phyloP scores from a whole-genome alignment of 2,329 filamentous ascomycete genomes.

The Zarea fungicola region DNA sequence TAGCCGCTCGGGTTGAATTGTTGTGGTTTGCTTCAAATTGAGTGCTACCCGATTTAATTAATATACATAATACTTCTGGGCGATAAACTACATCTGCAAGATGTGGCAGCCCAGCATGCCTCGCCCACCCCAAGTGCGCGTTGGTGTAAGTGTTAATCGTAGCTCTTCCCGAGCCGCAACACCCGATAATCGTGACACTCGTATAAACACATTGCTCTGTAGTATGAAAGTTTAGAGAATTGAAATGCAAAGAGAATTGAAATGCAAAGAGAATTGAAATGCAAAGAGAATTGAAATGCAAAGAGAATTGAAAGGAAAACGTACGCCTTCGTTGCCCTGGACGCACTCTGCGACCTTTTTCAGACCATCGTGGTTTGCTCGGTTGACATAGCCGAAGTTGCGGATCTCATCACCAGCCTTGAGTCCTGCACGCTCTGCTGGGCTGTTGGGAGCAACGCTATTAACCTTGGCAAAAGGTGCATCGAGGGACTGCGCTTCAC shows the following conservation, averaged over 20 bases:
- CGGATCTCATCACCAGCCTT: conserved; percentile 75
- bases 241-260: too few relatives aligned
- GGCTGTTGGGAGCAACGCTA: conserved; percentile 69
- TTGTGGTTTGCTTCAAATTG: too few relatives aligned
- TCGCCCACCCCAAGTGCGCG: conserved; percentile 81
- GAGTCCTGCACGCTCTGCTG: conserved; percentile 77
- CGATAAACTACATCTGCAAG: conserved; percentile 68
- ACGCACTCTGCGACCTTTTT: conserved; percentile 85
- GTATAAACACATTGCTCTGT: conserved; percentile 67
- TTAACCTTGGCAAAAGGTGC: conserved; percentile 82
- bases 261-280: too few relatives aligned
- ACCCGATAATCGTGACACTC: conserved; percentile 48
- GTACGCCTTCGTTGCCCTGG: conserved; percentile 81
- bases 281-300: too few relatives aligned
- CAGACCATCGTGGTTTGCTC: conserved; percentile 79
- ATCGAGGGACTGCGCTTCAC: conserved; percentile 22
- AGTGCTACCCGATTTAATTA: too few relatives aligned
- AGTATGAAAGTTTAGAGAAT: neutral
- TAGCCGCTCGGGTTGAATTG: too few relatives aligned
- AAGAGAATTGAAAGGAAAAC: conserved; percentile 38
- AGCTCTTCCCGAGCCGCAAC: conserved; percentile 49
- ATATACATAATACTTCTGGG: too few relatives aligned
- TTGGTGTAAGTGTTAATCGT: conserved; percentile 67
- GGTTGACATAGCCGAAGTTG: conserved; percentile 79
- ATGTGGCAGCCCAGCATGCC: conserved; percentile 89